A percentile compares a stretch with the other conserved stretches of the same genome.
Evolutionary conservation across 176 grass and related monocot genomes (phyloP).

Genomic region (Puccinellia tenuiflora): DNA sequence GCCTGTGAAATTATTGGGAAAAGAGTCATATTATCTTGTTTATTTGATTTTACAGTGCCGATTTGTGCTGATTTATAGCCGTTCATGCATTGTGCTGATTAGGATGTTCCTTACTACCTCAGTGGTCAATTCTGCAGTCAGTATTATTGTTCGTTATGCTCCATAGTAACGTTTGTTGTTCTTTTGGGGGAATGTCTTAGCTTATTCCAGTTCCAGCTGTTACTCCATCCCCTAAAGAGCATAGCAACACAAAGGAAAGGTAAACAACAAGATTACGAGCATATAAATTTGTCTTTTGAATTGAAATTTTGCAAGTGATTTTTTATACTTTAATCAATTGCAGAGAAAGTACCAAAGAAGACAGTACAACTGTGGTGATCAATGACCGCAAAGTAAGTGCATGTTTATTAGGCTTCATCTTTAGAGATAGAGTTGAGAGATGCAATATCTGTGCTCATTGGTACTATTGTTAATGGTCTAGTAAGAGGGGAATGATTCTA

Average conservation of each 20-base stretch:
- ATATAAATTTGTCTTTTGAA: background rate
- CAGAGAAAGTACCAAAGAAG: conserved; percentile 45
- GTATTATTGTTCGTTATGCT: background rate
- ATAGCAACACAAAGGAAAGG: conserved; percentile 51
- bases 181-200: conserved; percentile 10
- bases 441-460: background rate
- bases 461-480: background rate
- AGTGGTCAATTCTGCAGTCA: background rate
- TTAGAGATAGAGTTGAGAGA: background rate
- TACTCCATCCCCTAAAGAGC: conserved; percentile 16
- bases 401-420: background rate
- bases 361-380: conserved; percentile 30
- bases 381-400: conserved; percentile 52
- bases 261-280: conserved; percentile 6
- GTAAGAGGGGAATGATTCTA: conserved; percentile 3
- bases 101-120: background rate
- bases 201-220: conserved; percentile 13
- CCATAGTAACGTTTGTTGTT: background rate
- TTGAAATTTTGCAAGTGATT: background rate
- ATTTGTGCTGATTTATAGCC: background rate
- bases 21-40: background rate
- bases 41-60: background rate
- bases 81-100: conserved; percentile 8
- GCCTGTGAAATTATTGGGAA: background rate
- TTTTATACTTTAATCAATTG: background rate